Evolutionary conservation across 139 green algal genomes (phyloP).

Genomic region (Trebouxia sp.): DNA sequence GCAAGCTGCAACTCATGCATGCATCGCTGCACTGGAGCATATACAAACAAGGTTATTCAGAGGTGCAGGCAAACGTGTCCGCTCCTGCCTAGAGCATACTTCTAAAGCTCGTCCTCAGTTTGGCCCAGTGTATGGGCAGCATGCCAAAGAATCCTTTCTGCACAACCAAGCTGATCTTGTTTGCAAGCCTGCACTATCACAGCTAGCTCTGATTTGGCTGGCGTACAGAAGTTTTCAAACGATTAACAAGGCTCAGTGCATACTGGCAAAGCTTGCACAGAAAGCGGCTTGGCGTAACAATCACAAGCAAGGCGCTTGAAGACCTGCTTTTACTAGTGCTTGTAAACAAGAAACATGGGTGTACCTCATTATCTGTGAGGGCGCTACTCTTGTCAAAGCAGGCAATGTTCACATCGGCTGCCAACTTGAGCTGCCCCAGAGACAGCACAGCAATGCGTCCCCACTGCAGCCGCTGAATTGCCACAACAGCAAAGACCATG

Average conservation of each 20-base stretch:
- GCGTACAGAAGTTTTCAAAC: too few species aligned
- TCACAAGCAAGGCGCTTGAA: neutral
- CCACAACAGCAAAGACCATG: neutral
- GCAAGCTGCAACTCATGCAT: too few species aligned
- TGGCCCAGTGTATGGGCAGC: neutral
- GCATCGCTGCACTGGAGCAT: too few species aligned
- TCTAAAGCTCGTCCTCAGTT: neutral
- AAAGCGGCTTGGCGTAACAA: neutral
- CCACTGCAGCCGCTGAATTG: neutral
- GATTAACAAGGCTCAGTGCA: neutral
- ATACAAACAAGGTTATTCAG: too few species aligned
- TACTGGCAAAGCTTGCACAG: too few species aligned
- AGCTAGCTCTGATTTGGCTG: too few species aligned
- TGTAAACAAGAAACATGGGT: too few species aligned
- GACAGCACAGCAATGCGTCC: neutral
- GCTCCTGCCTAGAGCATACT: conserved; percentile 13
- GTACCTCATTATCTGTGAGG: conserved; percentile 5
- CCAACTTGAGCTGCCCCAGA: neutral
- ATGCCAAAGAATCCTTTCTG: conserved; percentile 13
- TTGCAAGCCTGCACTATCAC: too few species aligned
- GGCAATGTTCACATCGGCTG: neutral
- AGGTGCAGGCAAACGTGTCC: too few species aligned
- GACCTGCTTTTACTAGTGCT: neutral
- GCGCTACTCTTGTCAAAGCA: conserved; percentile 17
- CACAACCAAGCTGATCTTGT: too few species aligned